Conservation (phyloP, 75 land plant species). For the Ceratopteris richardii region DNA sequence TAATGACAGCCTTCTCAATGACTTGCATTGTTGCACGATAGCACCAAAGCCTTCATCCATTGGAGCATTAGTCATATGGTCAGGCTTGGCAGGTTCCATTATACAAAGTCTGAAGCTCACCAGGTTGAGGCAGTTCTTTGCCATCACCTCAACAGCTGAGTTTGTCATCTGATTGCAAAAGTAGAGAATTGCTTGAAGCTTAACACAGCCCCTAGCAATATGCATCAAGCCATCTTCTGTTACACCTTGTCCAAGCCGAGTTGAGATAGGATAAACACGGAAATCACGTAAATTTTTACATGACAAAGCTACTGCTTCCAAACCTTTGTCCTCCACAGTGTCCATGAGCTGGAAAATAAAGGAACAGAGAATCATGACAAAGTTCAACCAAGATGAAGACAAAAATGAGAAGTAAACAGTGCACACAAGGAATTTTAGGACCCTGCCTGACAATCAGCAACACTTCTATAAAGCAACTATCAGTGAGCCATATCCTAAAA, state of each 20-base stretch:
- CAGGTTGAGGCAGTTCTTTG: conserved; percentile 59
- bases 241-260: conserved; percentile 23
- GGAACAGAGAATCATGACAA: not conserved
- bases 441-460: too few relatives aligned
- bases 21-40: conserved; percentile 68
- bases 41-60: conserved; percentile 98
- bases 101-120: conserved; percentile 82
- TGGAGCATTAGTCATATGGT: conserved; percentile 54
- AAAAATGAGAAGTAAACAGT: not conserved
- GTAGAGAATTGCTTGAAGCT: conserved; percentile 68
- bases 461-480: too few relatives aligned
- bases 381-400: not conserved
- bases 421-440: not conserved
- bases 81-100: conserved; percentile 51
- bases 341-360: conserved; percentile 47
- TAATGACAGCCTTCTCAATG: conserved; percentile 64
- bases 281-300: conserved; percentile 58
- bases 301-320: conserved; percentile 35
- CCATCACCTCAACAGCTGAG: conserved; percentile 64
- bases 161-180: conserved; percentile 93
- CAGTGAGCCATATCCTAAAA: too few relatives aligned
- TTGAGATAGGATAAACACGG: conserved; percentile 44
- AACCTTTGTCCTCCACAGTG: conserved; percentile 71
- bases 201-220: conserved; percentile 79
- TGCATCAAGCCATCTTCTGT: conserved; percentile 78